Evolutionary conservation across 2,329 filamentous ascomycete genomes (phyloP), one percentile per base, ranked within the genome.

Genomic region (Penicillium sp.): DNA sequence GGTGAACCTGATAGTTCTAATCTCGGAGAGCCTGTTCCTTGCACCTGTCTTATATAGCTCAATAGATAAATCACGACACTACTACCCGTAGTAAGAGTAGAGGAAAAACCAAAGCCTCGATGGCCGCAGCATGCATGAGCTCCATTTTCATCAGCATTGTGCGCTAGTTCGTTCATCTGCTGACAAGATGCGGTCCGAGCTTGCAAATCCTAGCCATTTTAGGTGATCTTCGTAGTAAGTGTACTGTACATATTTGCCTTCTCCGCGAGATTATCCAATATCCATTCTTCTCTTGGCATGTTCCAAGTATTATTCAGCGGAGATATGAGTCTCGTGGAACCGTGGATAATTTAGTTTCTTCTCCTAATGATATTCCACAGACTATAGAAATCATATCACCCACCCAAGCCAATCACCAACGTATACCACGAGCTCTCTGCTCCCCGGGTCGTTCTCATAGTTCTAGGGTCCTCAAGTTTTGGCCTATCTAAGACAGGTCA

Each of bases 101-200:
- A 20, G 2, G 18, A 9, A 9, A 24, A 20, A 37, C 10, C 18
- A 9, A 37, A 37, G 18, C 35, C 18, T 11, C 35, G 22, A 26
- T 39, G n/a, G 42, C 22, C 27, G 38, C 37, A 46, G 39, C 27
- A 7, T 40, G 47, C 46, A 47, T 39, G 49, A 46, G 44, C 47
- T 47, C 44, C 28, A 49, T 52, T 22, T 39, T 44, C 40, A 42
- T 47, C 27, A 22, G 43, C 36, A 18, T 34, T 40, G 32, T 14
- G 43, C 45, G 26, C 22, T 50, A 55, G 42, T 24, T 34, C 37
- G 23, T 43, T 42, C 32, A 35, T 51, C 44, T 51, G 39, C 49
- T 54, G 51, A 55, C 45, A 52, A 49, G 43, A 50, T 52, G 53
- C 39, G 51, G 54, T 40, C 54, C 53, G 54, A 51, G 51, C 51